phyloP scores from a whole-genome alignment of 1,139 yeast species.

The Yamadazyma spencermartinsiae region DNA sequence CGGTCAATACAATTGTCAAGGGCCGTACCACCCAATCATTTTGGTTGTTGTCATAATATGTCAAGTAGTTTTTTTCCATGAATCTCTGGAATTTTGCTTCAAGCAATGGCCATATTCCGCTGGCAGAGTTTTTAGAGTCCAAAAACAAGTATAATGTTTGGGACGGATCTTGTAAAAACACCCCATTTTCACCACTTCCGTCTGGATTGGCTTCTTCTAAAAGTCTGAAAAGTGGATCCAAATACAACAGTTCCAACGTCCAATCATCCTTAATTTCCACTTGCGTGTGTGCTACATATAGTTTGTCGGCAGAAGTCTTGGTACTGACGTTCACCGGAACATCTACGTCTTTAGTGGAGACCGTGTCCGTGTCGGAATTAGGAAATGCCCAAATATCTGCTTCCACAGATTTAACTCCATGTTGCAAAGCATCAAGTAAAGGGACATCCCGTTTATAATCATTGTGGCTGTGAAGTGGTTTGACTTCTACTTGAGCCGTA shows the following conservation, averaged over 20 bases:
- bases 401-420: slow-evolving; percentile 64
- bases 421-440: slow-evolving; percentile 56
- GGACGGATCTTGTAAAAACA: slow-evolving; percentile 38
- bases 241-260: slow-evolving; percentile 52
- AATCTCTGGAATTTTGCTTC: slow-evolving; percentile 31
- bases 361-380: slow-evolving; percentile 24
- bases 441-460: slow-evolving; percentile 71
- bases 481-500: slow-evolving; percentile 45
- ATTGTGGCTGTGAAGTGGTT: slow-evolving; percentile 68
- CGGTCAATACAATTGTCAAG: slow-evolving; percentile 38
- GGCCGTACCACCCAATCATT: slow-evolving; percentile 33
- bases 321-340: too few relatives aligned
- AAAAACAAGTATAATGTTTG: slow-evolving; percentile 40
- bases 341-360: slow-evolving; percentile 21
- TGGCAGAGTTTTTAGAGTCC: slow-evolving; percentile 39
- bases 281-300: slow-evolving; percentile 67
- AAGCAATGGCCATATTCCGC: slow-evolving; percentile 31
- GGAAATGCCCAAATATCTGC: slow-evolving; percentile 67
- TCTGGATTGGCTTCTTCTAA: slow-evolving; percentile 30
- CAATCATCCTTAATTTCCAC: slow-evolving; percentile 40
- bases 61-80: slow-evolving; percentile 32
- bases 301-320: slow-evolving; percentile 17
- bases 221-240: slow-evolving; percentile 50
- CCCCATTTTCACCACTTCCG: slow-evolving; percentile 36
- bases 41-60: slow-evolving; percentile 29